Evolutionary conservation across 1,284 basidiomycete genomes (phyloP), one percentile per base, ranked within the genome.

Genomic region (Tremellales sp.): DNA sequence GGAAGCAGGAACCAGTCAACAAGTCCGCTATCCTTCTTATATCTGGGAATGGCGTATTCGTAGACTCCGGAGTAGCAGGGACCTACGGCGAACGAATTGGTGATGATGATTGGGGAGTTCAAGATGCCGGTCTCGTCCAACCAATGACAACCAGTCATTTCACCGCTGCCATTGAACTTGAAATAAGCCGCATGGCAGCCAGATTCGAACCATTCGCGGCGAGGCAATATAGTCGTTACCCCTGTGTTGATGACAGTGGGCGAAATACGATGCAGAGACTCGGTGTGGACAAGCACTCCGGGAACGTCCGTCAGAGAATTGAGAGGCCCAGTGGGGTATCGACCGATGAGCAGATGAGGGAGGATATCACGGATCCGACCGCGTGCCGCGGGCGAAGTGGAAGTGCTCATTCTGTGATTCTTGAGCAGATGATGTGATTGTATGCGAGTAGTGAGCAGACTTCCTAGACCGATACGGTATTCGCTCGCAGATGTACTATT

Each of bases 91-190:
- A 43, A 43, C 22, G 42, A 43, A 22, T 43, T 43, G 33, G 14
- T 9, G 28, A 12, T n/a, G n/a, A n/a, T 22, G 4, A 43, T 21
- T 10, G 42, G 42, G 14, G 42, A 43, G 33, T 35, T 34, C 13
- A 43, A 33, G 3, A 43, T 14, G 14, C 42, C 42, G 13, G 42
- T 43, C 27, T 43, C 42, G 5, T 43, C 42, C 10, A 43, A 26
- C 42, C 42, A 43, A 33, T 43, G 42, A 33, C 33, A 52, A 42
- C 56, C 56, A 26, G 56, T 56, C 51, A 58, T 48, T 40, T 58
- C 56, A 10, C 56, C 56, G 24, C 40, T 45, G 24, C 56, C 56
- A 48, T 58, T 58, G 31, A 56, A 53, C n/a, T 47, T 43, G 39
- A 47, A 51, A 26, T 50, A 48, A 1, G 44, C 51, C 13, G 54